These are phyloP conservation scores for Pestalotiopsis sp. DNA, from an alignment of 2,329 filamentous ascomycete species.

Conservation along the genomic window DNA sequence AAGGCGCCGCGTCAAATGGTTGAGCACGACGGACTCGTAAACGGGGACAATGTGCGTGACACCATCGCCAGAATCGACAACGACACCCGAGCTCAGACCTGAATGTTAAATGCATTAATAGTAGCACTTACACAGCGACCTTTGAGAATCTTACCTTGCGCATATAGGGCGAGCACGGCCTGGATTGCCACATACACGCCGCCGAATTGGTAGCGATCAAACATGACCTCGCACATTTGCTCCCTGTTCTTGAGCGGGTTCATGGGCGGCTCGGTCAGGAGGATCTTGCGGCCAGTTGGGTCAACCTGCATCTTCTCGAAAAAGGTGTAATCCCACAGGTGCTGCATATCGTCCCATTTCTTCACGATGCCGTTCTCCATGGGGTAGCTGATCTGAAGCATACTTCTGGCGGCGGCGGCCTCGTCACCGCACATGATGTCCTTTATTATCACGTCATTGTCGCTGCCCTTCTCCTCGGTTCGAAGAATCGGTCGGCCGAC, in stretches of 20 bases:
- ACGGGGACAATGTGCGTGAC: constrained; percentile 99
- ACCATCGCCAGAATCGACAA: constrained; percentile 96
- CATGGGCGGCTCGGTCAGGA: constrained; percentile 96
- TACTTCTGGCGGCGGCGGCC: constrained; percentile 90
- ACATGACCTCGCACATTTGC: constrained; percentile 99
- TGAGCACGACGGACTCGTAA: constrained; percentile 96
- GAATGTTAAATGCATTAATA: constrained; percentile 14
- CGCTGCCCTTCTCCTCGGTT: constrained; percentile 78
- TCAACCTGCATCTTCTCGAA: constrained; percentile 96
- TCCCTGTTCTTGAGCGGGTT: constrained; percentile 96
- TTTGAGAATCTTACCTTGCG: constrained; percentile 66
- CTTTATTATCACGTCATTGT: constrained; percentile 76
- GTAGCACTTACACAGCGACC: not conserved
- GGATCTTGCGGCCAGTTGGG: constrained; percentile 89
- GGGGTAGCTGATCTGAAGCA: constrained; percentile 98
- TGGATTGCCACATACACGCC: constrained; percentile 98
- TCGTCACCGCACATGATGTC: constrained; percentile 99
- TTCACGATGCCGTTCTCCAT: constrained; percentile 99
- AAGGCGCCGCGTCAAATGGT: constrained; percentile 90
- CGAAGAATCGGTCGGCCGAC: constrained; percentile 96
- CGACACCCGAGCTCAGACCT: constrained; percentile 91
- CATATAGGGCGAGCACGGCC: constrained; percentile 92
- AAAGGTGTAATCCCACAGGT: constrained; percentile 99
- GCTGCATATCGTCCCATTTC: constrained; percentile 99
- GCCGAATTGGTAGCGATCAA: constrained; percentile 93